phyloP scores from a whole-genome alignment of 2,329 filamentous ascomycete species.

The Dothideomycetes sp. region DNA sequence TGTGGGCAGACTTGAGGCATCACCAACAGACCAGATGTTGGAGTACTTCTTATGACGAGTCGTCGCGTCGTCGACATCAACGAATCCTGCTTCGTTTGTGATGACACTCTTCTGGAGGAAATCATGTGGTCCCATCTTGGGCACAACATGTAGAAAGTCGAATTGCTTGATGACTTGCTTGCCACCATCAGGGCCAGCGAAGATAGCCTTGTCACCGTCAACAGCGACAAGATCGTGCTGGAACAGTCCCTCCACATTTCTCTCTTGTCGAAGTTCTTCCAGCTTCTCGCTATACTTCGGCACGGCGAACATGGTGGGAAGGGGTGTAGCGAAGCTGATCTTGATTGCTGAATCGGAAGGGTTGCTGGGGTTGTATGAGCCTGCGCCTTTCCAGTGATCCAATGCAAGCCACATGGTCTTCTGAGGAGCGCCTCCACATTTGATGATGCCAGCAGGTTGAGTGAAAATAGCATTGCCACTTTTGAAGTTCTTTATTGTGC shows the following conservation, averaged over 20 bases:
- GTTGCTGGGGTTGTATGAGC: slow-evolving; percentile 20
- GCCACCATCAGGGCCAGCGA: slow-evolving; percentile 16
- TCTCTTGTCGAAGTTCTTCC: slow-evolving; percentile 23
- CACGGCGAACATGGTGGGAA: slow-evolving; percentile 29
- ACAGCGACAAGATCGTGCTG: slow-evolving; percentile 26
- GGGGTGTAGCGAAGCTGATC: slow-evolving; percentile 27
- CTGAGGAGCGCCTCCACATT: slow-evolving; percentile 29
- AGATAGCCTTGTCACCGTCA: slow-evolving; percentile 26
- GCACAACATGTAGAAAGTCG: slow-evolving; percentile 26
- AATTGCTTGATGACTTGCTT: slow-evolving; percentile 21
- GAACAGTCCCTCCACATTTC: slow-evolving; percentile 27
- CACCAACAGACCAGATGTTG: slow-evolving; percentile 28
- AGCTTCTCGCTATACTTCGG: slow-evolving; percentile 27
- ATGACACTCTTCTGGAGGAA: slow-evolving; percentile 25
- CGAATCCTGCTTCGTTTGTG: slow-evolving; percentile 25
- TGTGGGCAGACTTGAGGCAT: slow-evolving; percentile 26
- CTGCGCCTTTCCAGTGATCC: slow-evolving; percentile 26
- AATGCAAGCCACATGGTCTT: slow-evolving; percentile 32
- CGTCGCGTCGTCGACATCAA: slow-evolving; percentile 24
- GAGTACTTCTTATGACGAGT: slow-evolving; percentile 25
- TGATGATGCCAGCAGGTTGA: slow-evolving; percentile 27
- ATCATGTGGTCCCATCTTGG: slow-evolving; percentile 26
- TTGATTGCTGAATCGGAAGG: slow-evolving; percentile 21
- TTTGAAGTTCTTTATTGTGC: slow-evolving; percentile 20
- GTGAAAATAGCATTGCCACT: slow-evolving; percentile 27